Conservation (phyloP, 805 yeast species). For the Citeromyces nyonsensis region DNA sequence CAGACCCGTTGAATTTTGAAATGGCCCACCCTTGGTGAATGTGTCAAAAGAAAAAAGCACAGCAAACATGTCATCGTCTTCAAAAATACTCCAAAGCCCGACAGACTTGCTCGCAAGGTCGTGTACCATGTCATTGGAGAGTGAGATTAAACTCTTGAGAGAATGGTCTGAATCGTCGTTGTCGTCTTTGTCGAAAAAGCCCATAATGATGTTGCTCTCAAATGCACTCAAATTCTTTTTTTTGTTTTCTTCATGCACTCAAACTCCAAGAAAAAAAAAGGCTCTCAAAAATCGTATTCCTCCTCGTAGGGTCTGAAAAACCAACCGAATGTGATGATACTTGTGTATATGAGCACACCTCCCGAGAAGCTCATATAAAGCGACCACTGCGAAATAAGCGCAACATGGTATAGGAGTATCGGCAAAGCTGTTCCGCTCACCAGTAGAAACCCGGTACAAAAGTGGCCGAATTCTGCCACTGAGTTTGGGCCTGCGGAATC, state of each 20-base stretch:
- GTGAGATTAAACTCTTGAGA: too few species aligned
- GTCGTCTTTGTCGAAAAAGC: too few species aligned
- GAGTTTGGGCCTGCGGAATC: constrained; percentile 9
- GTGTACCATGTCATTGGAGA: too few species aligned
- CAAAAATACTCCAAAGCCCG: too few species aligned
- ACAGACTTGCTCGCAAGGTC: too few species aligned
- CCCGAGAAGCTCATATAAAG: constrained; percentile 60
- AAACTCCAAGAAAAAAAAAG: constrained; percentile 2
- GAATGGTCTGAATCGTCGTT: too few species aligned
- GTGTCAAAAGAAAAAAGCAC: background rate
- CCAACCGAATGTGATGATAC: constrained; percentile 68
- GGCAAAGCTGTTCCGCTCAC: constrained; percentile 17
- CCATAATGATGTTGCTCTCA: too few species aligned
- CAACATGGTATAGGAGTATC: constrained; percentile 13
- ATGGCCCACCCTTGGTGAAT: too few species aligned
- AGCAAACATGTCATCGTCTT: too few species aligned
- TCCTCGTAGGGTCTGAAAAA: constrained; percentile 49
- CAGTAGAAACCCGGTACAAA: constrained; percentile 16
- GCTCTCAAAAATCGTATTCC: constrained; percentile 10
- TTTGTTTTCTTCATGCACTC: background rate
- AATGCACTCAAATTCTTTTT: background rate
- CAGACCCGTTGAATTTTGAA: constrained; percentile 16
- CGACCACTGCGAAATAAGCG: constrained; percentile 12
- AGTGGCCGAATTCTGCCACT: constrained; percentile 10
- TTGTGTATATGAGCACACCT: constrained; percentile 68